A percentile compares a stretch with the other conserved stretches of the same genome.
phyloP scores from a whole-genome alignment of 306 rosid genomes.

The Abrus pulchellus region DNA sequence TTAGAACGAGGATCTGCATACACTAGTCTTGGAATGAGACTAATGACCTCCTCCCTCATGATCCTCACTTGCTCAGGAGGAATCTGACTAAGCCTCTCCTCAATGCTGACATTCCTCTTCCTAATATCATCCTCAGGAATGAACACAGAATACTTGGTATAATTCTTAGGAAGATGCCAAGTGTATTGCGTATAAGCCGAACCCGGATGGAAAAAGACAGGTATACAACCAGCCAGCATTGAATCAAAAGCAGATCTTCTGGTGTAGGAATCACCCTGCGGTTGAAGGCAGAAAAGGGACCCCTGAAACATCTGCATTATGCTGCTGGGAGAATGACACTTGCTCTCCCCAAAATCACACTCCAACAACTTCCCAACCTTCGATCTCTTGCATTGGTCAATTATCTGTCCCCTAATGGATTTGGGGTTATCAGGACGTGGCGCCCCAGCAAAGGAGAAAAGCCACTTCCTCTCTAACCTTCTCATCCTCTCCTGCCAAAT shows the following conservation, averaged over 20 bases:
- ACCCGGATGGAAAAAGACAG: slow-evolving; percentile 98
- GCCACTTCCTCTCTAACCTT: slow-evolving; percentile 69
- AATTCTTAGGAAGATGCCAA: slow-evolving; percentile 97
- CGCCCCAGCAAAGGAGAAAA: slow-evolving; percentile 96
- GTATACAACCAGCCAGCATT: slow-evolving; percentile 97
- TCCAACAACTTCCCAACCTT: slow-evolving; percentile 85
- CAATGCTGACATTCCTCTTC: slow-evolving; percentile 75
- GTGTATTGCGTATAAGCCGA: slow-evolving; percentile 96
- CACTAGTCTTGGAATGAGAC: slow-evolving; percentile 83
- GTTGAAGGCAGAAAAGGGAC: slow-evolving; percentile 95
- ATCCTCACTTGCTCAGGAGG: slow-evolving; percentile 72
- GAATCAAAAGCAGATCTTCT: slow-evolving; percentile 98
- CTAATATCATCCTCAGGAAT: slow-evolving; percentile 91
- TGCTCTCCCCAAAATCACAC: slow-evolving; percentile 98
- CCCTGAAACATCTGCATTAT: slow-evolving; percentile 99
- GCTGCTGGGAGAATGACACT: slow-evolving; percentile 96
- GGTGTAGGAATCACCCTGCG: slow-evolving; percentile 97
- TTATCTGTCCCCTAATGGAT: slow-evolving; percentile 91
- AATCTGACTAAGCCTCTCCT: slow-evolving; percentile 81
- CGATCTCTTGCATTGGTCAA: slow-evolving; percentile 82
- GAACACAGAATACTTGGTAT: slow-evolving; percentile 81
- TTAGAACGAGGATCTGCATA: slow-evolving; percentile 96
- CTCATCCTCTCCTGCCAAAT: slow-evolving; percentile 72
- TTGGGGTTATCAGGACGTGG: slow-evolving; percentile 89
- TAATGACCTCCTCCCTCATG: slow-evolving; percentile 97